A percentile compares a stretch with the other conserved stretches of the same genome.
Conservation (phyloP, 2,329 filamentous ascomycete species). For the Intubia oerlemansii region DNA sequence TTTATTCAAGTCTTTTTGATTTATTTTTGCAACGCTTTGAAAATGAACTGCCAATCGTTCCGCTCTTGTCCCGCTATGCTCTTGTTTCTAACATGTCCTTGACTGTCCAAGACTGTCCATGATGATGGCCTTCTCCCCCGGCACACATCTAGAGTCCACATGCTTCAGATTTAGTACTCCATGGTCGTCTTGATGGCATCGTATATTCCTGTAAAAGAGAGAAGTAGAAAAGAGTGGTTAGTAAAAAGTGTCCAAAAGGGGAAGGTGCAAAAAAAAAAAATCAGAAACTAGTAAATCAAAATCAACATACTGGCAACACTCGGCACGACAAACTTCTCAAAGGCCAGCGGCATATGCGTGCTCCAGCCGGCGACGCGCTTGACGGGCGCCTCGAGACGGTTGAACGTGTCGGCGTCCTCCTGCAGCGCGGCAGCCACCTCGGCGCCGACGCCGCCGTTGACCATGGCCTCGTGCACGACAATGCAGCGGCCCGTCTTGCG, state of each 20-base stretch:
- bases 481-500: conserved; percentile 70
- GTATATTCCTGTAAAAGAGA: conserved; percentile 46
- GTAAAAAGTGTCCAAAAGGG: not conserved
- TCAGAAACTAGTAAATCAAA: not conserved
- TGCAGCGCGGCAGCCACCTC: conserved; percentile 80
- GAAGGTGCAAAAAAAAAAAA: not conserved
- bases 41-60: no score
- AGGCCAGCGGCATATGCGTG: conserved; percentile 60
- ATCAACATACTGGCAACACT: conserved; percentile 61
- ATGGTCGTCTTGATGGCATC: conserved; percentile 43
- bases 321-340: conserved; percentile 62
- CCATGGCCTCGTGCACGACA: conserved; percentile 82
- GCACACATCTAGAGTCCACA: no score
- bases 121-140: no score
- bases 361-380: conserved; percentile 76
- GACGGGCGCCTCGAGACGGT: conserved; percentile 68
- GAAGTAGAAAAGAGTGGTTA: no score
- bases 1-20: no score
- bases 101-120: no score
- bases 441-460: conserved; percentile 74
- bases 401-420: conserved; percentile 53
- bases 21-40: no score
- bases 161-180: conserved; percentile 34
- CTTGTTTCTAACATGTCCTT: no score
- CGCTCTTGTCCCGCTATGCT: no score